Evolutionary conservation across 2,329 filamentous ascomycete genomes (phyloP).

Genomic region (Lecanosticta acicola): DNA sequence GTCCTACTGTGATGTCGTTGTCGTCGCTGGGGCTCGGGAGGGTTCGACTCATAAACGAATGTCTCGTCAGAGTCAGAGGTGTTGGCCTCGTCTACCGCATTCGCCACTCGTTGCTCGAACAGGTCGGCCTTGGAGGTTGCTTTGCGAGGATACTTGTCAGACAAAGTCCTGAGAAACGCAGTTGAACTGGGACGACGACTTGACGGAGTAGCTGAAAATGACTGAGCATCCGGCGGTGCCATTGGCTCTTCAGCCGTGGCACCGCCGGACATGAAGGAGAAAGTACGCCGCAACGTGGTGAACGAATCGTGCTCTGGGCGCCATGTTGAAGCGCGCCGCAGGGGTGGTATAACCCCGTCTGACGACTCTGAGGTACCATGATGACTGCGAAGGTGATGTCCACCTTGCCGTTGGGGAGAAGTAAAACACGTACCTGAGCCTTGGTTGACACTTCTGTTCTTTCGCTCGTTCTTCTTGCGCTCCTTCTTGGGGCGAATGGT

Average conservation of each 20-base stretch:
- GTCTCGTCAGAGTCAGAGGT: constrained; percentile 97
- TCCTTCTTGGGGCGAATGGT: constrained; percentile 94
- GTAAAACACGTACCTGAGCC: constrained; percentile 61
- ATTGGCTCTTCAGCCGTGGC: background rate
- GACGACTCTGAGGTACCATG: background rate
- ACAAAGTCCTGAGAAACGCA: constrained; percentile 20
- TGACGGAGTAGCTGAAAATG: background rate
- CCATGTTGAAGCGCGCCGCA: background rate
- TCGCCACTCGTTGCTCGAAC: constrained; percentile 95
- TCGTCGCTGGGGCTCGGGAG: constrained; percentile 54
- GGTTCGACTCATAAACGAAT: constrained; percentile 98
- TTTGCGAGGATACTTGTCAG: constrained; percentile 39
- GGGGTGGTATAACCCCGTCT: no score
- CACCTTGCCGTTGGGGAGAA: background rate
- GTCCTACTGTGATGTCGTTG: constrained; percentile 89
- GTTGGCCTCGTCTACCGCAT: constrained; percentile 89
- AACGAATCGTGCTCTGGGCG: background rate
- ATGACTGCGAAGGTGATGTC: background rate
- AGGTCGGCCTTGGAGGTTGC: constrained; percentile 95
- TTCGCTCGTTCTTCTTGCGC: constrained; percentile 72
- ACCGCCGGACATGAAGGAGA: background rate
- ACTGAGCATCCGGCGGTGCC: background rate
- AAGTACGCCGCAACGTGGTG: background rate
- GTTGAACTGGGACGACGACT: constrained; percentile 7
- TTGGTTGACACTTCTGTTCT: constrained; percentile 64